Evolutionary conservation across 495 filamentous ascomycete species (phyloP).

Genomic region (Trypethelium eluteriae): DNA sequence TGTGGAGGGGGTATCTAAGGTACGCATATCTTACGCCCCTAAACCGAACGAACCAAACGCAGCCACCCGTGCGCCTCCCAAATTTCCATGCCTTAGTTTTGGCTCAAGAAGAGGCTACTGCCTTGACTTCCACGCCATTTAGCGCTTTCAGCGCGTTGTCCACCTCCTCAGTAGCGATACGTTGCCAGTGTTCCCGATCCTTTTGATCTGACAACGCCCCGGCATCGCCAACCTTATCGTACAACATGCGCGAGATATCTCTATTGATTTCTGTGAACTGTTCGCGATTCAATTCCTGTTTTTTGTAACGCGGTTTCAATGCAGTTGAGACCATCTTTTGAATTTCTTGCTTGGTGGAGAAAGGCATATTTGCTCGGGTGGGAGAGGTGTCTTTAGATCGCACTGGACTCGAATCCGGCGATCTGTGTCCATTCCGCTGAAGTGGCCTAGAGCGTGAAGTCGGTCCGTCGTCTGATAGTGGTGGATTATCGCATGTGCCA

Average conservation of each 20-base stretch:
- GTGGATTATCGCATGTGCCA: slow-evolving; percentile 26
- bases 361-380: slow-evolving; percentile 45
- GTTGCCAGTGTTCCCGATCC: slow-evolving; percentile 56
- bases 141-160: slow-evolving; percentile 49
- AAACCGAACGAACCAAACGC: not conserved
- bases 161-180: slow-evolving; percentile 66
- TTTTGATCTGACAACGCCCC: slow-evolving; percentile 48
- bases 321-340: slow-evolving; percentile 71
- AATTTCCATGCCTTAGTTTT: not conserved
- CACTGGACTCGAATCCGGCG: not conserved
- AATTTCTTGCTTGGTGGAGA: slow-evolving; percentile 69
- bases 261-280: slow-evolving; percentile 86
- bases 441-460: not conserved
- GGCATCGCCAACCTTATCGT: slow-evolving; percentile 63
- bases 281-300: slow-evolving; percentile 62
- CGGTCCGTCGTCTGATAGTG: not conserved
- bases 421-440: not conserved
- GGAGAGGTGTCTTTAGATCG: slow-evolving; percentile 30
- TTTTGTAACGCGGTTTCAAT: slow-evolving; percentile 66
- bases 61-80: not conserved
- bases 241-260: slow-evolving; percentile 72
- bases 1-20: not conserved
- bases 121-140: not conserved
- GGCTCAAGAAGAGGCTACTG: not conserved
- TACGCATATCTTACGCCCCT: not conserved